Percentiles rank a stretch among this genome's conserved stretches.
These are phyloP conservation scores for Aspergillus latus DNA, from an alignment of 2,329 filamentous ascomycete genomes.

Conservation along the genomic window DNA sequence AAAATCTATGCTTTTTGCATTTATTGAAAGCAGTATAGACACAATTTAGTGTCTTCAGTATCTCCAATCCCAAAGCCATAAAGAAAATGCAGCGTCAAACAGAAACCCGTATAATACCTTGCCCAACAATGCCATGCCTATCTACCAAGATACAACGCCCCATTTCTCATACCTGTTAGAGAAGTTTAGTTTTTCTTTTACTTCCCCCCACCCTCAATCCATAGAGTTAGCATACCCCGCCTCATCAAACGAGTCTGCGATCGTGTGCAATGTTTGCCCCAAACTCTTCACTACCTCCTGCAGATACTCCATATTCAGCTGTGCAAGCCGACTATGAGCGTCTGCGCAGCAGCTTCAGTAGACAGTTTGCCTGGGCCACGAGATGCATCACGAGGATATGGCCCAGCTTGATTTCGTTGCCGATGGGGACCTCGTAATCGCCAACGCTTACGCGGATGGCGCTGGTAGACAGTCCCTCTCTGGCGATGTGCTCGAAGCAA, in stretches of 20 bases:
- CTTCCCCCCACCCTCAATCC: background rate
- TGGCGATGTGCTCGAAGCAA: slow-evolving; percentile 2
- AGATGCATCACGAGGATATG: background rate
- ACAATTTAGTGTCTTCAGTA: no score
- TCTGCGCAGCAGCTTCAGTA: background rate
- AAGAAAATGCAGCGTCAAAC: no score
- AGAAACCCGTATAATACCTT: no score
- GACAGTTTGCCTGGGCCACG: background rate
- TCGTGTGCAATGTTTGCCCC: background rate
- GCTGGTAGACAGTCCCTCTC: background rate
- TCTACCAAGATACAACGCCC: no score
- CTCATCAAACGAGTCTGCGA: background rate
- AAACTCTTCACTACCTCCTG: background rate
- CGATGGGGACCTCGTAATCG: background rate
- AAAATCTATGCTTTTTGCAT: no score
- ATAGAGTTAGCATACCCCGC: no score
- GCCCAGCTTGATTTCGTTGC: background rate
- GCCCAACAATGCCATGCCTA: no score
- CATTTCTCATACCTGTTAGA: background rate
- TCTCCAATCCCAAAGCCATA: no score
- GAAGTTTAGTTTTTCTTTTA: no score
- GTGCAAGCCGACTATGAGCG: background rate
- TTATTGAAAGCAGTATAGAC: no score
- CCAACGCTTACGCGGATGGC: background rate
- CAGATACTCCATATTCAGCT: background rate